phyloP scores from a whole-genome alignment of 2,329 filamentous ascomycete species.

The Ilyonectria destructans region DNA sequence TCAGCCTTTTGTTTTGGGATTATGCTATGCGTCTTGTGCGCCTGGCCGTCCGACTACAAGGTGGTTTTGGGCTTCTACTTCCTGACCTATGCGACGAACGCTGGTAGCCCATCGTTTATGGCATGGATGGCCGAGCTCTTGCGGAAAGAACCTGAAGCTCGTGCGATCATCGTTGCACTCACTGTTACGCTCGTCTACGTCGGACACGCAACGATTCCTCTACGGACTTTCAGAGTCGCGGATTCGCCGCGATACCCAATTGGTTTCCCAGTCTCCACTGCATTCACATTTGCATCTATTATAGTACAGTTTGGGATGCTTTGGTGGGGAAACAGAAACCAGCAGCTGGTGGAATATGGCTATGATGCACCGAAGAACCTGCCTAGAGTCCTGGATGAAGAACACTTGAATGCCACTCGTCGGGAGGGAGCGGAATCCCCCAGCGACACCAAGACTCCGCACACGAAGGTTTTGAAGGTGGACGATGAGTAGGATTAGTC shows the following conservation, averaged over 20 bases:
- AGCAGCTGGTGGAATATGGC: constrained; percentile 39
- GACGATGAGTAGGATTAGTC: background rate
- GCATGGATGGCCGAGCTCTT: constrained; percentile 57
- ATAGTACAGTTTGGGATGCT: constrained; percentile 52
- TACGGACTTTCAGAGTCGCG: constrained; percentile 54
- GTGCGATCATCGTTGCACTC: constrained; percentile 55
- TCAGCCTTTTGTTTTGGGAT: constrained; percentile 50
- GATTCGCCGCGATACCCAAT: constrained; percentile 56
- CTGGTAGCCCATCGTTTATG: constrained; percentile 54
- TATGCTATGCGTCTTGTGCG: constrained; percentile 53
- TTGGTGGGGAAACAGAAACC: constrained; percentile 48
- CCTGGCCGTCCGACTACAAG: constrained; percentile 53
- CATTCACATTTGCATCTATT: constrained; percentile 53
- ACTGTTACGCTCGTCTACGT: constrained; percentile 59
- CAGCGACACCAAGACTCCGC: constrained; percentile 14
- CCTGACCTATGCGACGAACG: constrained; percentile 55
- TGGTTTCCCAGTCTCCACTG: constrained; percentile 56
- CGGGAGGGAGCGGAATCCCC: constrained; percentile 3
- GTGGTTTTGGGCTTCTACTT: constrained; percentile 57
- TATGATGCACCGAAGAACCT: constrained; percentile 38
- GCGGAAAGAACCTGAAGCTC: constrained; percentile 56
- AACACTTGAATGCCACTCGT: constrained; percentile 27
- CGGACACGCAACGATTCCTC: constrained; percentile 58
- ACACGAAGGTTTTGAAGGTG: constrained; percentile 8
- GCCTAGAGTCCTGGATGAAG: constrained; percentile 40